A percentile compares a stretch with the other conserved stretches of the same genome.
Evolutionary conservation across 2,329 filamentous ascomycete species (phyloP).

Genomic region (Aspergillus fumigatiaffinis): DNA sequence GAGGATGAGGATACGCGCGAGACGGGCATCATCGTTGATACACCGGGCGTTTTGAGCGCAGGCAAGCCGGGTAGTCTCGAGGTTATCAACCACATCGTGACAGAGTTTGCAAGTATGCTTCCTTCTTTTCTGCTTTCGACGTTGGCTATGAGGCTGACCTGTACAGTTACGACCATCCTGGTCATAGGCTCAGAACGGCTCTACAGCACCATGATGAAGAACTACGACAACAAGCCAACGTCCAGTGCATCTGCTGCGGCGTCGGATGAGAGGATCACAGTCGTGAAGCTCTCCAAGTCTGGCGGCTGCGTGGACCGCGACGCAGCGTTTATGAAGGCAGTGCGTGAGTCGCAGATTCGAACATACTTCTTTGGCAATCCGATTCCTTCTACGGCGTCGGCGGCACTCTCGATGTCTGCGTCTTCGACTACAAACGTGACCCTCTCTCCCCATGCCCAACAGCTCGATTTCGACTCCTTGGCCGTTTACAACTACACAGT

Average conservation of each 20-base stretch:
- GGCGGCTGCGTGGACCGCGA: slow-evolving; percentile 79
- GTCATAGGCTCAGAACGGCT: slow-evolving; percentile 76
- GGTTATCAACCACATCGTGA: slow-evolving; percentile 73
- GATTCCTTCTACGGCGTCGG: slow-evolving; percentile 35
- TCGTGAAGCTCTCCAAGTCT: slow-evolving; percentile 78
- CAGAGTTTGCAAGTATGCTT: slow-evolving; percentile 59
- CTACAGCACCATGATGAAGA: slow-evolving; percentile 67
- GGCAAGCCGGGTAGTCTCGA: slow-evolving; percentile 66
- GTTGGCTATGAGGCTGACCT: slow-evolving; percentile 13
- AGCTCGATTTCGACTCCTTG: slow-evolving; percentile 71
- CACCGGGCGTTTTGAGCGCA: slow-evolving; percentile 64
- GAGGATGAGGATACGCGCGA: slow-evolving; percentile 69
- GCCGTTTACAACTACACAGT: slow-evolving; percentile 68
- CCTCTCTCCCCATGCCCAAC: slow-evolving; percentile 82
- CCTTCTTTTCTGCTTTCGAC: neutral
- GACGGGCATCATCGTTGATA: slow-evolving; percentile 82
- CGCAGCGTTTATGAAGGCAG: slow-evolving; percentile 66
- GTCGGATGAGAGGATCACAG: slow-evolving; percentile 64
- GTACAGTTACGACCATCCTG: slow-evolving; percentile 69
- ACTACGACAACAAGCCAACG: slow-evolving; percentile 56
- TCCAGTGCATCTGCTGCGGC: slow-evolving; percentile 41
- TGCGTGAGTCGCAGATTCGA: slow-evolving; percentile 72
- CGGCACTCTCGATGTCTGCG: slow-evolving; percentile 31
- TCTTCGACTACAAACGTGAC: slow-evolving; percentile 56
- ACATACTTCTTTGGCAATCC: slow-evolving; percentile 90